Base-by-base conservation (phyloP, 2,329 filamentous ascomycete genomes). In the Colletotrichum somersetense region DNA sequence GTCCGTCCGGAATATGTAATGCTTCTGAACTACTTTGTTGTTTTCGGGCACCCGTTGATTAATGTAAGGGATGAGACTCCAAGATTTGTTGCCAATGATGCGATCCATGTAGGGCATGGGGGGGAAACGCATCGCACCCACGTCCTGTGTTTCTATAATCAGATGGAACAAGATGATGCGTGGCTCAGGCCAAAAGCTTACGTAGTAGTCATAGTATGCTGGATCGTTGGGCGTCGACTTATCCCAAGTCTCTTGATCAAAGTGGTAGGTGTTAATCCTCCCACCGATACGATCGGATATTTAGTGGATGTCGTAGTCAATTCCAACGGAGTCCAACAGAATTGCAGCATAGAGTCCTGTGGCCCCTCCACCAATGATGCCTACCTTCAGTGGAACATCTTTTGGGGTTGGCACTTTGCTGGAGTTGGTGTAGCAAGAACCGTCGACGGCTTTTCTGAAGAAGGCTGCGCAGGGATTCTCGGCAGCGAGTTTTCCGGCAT, bases 101-200 rank as follows among this genome's bases (percentile, higher is more conserved):
- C 75, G 74, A 26, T 75, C 73, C 79, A 79, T 81, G 62, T 78
- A 76, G 2, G 68, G 35, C 71, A 78, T 82, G 7, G 81, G 75
- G 0, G 82, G 83, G 50, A 81, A 83, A 5, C 83, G 72, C 83
- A 84, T 84, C 0, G 83, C 83, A 3, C 82, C 82, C 8, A 83
- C 78, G 66, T 84, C 83, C 64, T 79, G 74, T 11, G 26, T 1
- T 33, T 52, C 1, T 26, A 64, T 74, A 6, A 75, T 66, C 44
- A 5, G 16, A 5, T 14, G n/a, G 3, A 10, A 2, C 1, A 50
- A 33, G 52, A 30, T 33, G 20, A 16, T 40, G 23, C 12, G 10
- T 12, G 3, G 7, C 2, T 10, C 26, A 40, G 26, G 12, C 12
- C 33, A 42, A 44, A 44, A 44, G 5, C 72, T 66, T 42, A 77